A percentile compares a stretch with the other conserved stretches of the same genome.
These are phyloP conservation scores for Sporothrix inflata DNA, from an alignment of 2,329 filamentous ascomycete species.

Conservation along the genomic window DNA sequence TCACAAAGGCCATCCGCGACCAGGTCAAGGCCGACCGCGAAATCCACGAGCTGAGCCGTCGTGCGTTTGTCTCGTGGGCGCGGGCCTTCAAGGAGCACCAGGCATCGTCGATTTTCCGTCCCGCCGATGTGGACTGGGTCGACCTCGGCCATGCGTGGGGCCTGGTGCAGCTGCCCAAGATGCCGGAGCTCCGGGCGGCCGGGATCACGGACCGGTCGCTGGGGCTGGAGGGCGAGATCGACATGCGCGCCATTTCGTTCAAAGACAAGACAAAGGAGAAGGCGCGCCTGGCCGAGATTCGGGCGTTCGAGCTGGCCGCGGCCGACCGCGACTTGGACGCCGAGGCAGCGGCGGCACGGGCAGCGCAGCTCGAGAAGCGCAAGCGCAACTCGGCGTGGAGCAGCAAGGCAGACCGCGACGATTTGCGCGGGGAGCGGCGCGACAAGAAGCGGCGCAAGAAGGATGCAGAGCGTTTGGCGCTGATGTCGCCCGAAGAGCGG, in stretches of 20 bases:
- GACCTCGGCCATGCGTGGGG: conserved; percentile 84
- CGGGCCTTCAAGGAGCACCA: conserved; percentile 90
- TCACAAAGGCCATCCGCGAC: conserved; percentile 38
- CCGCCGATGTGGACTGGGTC: conserved; percentile 80
- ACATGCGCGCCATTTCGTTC: conserved; percentile 71
- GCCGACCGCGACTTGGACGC: conserved; percentile 42
- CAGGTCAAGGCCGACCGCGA: conserved; percentile 61
- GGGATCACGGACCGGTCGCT: conserved; percentile 71
- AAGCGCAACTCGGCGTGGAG: conserved; percentile 74
- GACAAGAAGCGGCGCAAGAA: conserved; percentile 46
- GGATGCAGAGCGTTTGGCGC: conserved; percentile 64
- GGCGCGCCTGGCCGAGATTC: conserved; percentile 60
- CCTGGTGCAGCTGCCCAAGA: conserved; percentile 81
- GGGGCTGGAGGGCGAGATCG: conserved; percentile 62
- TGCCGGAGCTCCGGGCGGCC: conserved; percentile 79
- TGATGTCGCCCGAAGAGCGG: conserved; percentile 73
- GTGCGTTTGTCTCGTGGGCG: conserved; percentile 91
- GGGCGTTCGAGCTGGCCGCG: conserved; percentile 48
- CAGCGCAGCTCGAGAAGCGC: conserved; percentile 47
- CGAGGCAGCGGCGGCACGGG: conserved; percentile 45
- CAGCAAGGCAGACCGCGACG: conserved; percentile 67
- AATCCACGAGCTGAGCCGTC: conserved; percentile 84
- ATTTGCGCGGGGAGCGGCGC: conserved; percentile 52
- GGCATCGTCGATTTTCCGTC: conserved; percentile 86
- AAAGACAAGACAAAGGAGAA: conserved; percentile 73